Percentiles rank a stretch among this genome's conserved stretches.
Evolutionary conservation across 495 filamentous ascomycete species (phyloP).

Genomic region (Neurospora tetraspora): DNA sequence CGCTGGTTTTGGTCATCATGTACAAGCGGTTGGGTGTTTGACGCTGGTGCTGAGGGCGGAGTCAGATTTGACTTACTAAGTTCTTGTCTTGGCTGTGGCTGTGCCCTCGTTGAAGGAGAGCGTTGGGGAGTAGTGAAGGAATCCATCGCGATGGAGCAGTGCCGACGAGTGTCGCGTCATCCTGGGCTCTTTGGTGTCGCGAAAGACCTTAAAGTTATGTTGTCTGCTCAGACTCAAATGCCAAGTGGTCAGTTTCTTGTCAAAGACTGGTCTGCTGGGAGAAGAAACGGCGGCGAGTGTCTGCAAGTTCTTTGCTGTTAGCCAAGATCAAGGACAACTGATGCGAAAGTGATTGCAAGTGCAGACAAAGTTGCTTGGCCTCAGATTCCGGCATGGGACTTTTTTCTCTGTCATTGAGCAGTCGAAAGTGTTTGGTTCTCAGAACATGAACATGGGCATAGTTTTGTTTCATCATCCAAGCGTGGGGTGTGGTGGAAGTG

Average conservation of each 20-base stretch:
- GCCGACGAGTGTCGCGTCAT: neutral
- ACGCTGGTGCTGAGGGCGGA: no score
- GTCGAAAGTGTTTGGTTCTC: neutral
- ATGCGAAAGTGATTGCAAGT: neutral
- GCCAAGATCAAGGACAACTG: neutral
- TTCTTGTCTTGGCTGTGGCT: no score
- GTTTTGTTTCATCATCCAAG: neutral
- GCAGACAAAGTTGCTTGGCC: neutral
- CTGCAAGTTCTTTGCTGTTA: neutral
- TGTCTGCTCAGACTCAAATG: neutral
- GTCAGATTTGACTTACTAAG: no score
- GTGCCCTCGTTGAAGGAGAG: neutral
- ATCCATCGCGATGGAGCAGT: neutral
- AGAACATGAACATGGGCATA: neutral
- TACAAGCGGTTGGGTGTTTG: no score
- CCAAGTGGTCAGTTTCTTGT: neutral
- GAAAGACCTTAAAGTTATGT: neutral
- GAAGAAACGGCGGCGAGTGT: neutral
- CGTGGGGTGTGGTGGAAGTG: neutral
- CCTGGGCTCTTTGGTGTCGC: neutral
- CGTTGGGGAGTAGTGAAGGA: neutral
- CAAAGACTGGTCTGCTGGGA: neutral
- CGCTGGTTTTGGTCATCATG: no score
- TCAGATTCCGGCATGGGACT: neutral
- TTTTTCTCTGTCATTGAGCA: neutral